These are phyloP conservation scores for Fusarium chaquense DNA, from an alignment of 2,329 filamentous ascomycete species.

Conservation along the genomic window DNA sequence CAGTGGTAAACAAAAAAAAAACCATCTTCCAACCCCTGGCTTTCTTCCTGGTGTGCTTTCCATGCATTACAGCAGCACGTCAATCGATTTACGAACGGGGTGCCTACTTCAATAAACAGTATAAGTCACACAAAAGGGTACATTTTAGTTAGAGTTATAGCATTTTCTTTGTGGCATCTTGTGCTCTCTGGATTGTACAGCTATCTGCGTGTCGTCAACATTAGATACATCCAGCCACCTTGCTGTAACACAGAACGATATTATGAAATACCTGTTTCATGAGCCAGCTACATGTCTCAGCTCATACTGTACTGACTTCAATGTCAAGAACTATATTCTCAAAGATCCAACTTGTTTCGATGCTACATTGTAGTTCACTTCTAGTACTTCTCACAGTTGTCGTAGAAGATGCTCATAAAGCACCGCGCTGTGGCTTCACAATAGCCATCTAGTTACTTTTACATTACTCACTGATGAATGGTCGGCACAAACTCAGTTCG, in stretches of 20 bases:
- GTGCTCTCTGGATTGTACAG: background rate
- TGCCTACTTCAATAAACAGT: background rate
- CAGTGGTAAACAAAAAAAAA: background rate
- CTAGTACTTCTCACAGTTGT: no score
- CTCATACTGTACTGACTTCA: background rate
- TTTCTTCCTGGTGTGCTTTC: background rate
- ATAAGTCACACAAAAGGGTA: no score
- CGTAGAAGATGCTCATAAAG: background rate
- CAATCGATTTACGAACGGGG: no score
- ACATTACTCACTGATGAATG: background rate
- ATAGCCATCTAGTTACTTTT: background rate
- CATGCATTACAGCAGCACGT: background rate
- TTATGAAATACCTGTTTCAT: no score
- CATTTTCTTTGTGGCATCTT: background rate
- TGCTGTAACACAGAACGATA: background rate
- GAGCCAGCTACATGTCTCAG: no score
- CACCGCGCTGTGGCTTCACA: background rate
- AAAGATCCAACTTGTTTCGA: background rate
- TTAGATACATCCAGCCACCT: background rate
- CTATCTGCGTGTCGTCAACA: background rate
- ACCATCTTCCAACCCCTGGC: background rate
- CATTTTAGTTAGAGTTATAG: background rate
- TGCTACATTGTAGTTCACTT: background rate
- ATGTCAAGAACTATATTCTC: background rate
- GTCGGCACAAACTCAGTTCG: background rate